These are phyloP conservation scores for Arabidopsis suecica DNA, from an alignment of 345 rosid species.

Conservation along the genomic window DNA sequence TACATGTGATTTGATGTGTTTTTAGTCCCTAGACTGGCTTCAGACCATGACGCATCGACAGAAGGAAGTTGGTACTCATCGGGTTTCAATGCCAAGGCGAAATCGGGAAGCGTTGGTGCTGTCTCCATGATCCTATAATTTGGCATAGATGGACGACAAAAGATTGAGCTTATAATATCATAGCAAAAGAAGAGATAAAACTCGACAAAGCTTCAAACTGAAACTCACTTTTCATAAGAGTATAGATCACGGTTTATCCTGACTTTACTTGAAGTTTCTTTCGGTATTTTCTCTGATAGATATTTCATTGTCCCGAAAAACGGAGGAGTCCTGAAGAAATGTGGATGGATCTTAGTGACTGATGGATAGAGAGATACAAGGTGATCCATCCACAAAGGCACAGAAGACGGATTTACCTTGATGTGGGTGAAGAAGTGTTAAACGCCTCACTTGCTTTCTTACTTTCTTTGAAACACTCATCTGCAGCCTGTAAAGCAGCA, in stretches of 20 bases:
- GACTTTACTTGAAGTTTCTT: constrained; percentile 92
- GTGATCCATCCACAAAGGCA: not conserved
- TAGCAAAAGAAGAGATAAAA: constrained; percentile 8
- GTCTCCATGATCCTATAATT: constrained; percentile 84
- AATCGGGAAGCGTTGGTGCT: constrained; percentile 92
- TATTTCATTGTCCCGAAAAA: constrained; percentile 91
- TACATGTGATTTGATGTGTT: constrained; percentile 21
- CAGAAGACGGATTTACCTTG: constrained; percentile 60
- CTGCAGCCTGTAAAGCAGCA: constrained; percentile 96
- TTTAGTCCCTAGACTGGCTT: constrained; percentile 28
- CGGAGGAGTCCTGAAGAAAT: constrained; percentile 74
- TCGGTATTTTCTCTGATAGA: constrained; percentile 89
- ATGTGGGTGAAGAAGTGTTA: constrained; percentile 70
- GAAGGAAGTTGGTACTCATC: constrained; percentile 86
- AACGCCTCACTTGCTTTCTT: constrained; percentile 78
- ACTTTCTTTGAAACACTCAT: constrained; percentile 87
- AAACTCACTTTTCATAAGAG: constrained; percentile 80
- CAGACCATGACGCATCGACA: constrained; percentile 61
- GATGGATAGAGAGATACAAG: not conserved
- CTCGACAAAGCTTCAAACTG: not conserved
- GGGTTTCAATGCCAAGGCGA: constrained; percentile 84
- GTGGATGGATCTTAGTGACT: constrained; percentile 18
- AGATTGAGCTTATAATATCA: constrained; percentile 1
- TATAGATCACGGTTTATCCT: constrained; percentile 92
- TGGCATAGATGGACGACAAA: not conserved